phyloP scores from a whole-genome alignment of 495 filamentous ascomycete genomes.

The Penicillium coprophilum region DNA sequence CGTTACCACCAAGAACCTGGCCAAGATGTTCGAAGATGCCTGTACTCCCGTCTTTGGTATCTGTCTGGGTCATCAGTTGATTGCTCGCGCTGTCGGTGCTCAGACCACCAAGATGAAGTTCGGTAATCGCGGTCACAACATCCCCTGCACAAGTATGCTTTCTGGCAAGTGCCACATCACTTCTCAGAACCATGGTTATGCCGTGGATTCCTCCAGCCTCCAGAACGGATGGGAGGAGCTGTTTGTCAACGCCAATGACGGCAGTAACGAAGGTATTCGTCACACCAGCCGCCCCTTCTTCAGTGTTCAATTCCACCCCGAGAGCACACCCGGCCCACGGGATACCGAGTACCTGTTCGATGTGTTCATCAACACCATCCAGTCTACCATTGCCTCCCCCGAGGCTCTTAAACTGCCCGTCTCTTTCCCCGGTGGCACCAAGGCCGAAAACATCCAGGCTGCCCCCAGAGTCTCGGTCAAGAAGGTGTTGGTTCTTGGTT shows the following conservation, averaged over 20 bases:
- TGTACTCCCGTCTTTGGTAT: conserved; percentile 92
- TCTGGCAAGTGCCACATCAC: conserved; percentile 97
- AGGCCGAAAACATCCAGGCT: conserved; percentile 70
- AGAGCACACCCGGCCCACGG: conserved; percentile 92
- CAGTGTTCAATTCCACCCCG: conserved; percentile 98
- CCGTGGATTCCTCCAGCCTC: conserved; percentile 76
- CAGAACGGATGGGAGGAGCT: conserved; percentile 83
- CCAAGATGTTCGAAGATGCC: conserved; percentile 67
- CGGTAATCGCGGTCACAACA: conserved; percentile 97
- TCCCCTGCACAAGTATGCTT: conserved; percentile 91
- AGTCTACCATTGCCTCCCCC: conserved; percentile 59
- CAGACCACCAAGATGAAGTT: conserved; percentile 96
- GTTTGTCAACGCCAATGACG: conserved; percentile 97
- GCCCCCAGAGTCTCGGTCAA: conserved; percentile 80
- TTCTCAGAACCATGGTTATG: conserved; percentile 96
- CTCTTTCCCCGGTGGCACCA: conserved; percentile 78
- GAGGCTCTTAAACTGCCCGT: conserved; percentile 68
- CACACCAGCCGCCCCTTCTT: conserved; percentile 85
- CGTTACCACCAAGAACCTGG: conserved; percentile 71
- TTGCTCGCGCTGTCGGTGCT: conserved; percentile 87
- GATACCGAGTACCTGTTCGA: conserved; percentile 97
- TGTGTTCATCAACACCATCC: conserved; percentile 86
- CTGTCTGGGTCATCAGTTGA: conserved; percentile 92
- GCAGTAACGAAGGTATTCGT: conserved; percentile 95
- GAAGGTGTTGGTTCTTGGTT: conserved; percentile 97